phyloP scores from a whole-genome alignment of 2,329 filamentous ascomycete species.

The Pestalotiopsis fici region DNA sequence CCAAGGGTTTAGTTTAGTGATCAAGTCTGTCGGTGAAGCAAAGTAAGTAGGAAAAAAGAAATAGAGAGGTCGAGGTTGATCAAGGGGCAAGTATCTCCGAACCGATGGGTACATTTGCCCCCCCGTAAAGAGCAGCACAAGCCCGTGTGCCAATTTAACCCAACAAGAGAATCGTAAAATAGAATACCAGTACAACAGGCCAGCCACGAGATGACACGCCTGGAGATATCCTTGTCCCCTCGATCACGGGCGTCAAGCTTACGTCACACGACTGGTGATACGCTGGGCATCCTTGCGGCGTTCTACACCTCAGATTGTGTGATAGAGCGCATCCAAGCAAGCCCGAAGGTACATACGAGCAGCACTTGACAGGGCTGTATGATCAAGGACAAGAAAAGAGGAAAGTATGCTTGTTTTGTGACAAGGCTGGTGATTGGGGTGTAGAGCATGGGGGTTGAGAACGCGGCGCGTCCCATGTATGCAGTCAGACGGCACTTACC shows the following conservation, averaged over 20 bases:
- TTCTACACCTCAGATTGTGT: neutral
- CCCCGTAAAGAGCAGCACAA: neutral
- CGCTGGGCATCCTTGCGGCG: neutral
- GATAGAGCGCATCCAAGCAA: neutral
- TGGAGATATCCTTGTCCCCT: neutral
- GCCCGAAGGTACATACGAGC: neutral
- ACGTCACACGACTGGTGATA: neutral
- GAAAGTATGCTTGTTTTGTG: neutral
- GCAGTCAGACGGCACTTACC: constrained; percentile 44
- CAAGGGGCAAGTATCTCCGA: neutral
- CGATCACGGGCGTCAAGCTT: neutral
- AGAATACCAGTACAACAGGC: neutral
- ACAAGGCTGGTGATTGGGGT: neutral
- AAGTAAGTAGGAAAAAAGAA: neutral
- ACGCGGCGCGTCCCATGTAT: neutral
- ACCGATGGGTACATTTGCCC: too few relatives aligned
- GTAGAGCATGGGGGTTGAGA: neutral
- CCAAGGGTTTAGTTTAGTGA: neutral
- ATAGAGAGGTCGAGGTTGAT: neutral
- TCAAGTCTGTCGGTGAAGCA: neutral
- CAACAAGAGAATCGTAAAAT: neutral
- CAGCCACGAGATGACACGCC: constrained; percentile 1
- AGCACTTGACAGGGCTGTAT: neutral
- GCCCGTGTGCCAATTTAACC: neutral
- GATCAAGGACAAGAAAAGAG: neutral